Evolutionary conservation across 1,284 basidiomycete species (phyloP), one percentile per base, ranked within the genome.

Genomic region (Cutaneotrichosporon cyanovorans): DNA sequence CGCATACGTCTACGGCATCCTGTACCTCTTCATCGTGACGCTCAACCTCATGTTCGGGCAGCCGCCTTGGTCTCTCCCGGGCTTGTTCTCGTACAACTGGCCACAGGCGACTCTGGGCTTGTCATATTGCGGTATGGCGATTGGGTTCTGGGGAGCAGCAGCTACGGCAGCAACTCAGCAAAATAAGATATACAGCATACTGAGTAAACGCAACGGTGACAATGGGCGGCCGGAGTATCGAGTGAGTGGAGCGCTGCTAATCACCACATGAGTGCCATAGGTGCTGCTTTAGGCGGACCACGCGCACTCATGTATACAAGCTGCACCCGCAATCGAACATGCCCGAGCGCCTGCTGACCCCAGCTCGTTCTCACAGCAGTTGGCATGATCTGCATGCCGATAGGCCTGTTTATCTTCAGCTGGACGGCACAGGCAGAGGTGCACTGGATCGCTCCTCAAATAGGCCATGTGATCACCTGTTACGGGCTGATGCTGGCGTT

Each of bases 381-480:
- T 3, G 75, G 75, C 8, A 75, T 76, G 73, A 46, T 69, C 40
- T 56, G 74, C 41, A 72, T 75, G 47, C 74, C 74, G 2, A 38
- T 66, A 16, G 74, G 74, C 7, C 53, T 75, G 2, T 50, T 74
- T 40, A 58, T 70, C n/a, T 74, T 72, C 37, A 46, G 40, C 45
- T 73, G 71, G 71, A 69, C 66, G 10, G 69, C 69, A 2, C 45
- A 71, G 7, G 58, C 61, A 0, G 46, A 69, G 18, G 59, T 58
- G 1, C 69, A 73, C 44, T 74, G 71, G 69, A 71, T 73, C 15
- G 68, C 54, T 0, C 71, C 71, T 0, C 53, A 65, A 11, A 57
- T 71, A 3, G 71, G 69, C 5, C 52, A 62, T 28, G 51, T 40
- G 4, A n/a, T 72, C 8, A 53, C 63, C n/a, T 65, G 58, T 8